These are phyloP conservation scores for Secale cereale DNA, from an alignment of 176 grass and related monocot species.

Conservation along the genomic window DNA sequence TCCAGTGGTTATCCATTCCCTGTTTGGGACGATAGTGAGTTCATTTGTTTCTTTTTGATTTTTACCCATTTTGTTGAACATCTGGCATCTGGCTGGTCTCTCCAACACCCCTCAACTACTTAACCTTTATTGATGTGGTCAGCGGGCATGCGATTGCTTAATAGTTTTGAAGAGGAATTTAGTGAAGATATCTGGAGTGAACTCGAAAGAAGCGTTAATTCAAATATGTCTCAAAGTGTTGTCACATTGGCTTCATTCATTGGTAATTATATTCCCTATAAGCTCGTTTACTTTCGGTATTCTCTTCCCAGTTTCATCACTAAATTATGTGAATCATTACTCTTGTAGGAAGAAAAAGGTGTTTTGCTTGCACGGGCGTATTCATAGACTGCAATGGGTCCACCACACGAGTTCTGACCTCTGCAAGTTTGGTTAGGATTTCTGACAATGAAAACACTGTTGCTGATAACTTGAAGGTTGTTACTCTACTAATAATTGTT, in stretches of 20 bases:
- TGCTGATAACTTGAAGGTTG: background rate
- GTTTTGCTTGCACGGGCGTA: background rate
- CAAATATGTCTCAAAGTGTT: background rate
- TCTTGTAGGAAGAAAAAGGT: background rate
- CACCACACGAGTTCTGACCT: constrained; percentile 8
- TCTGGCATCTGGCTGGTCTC: background rate
- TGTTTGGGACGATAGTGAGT: background rate
- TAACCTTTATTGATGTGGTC: background rate
- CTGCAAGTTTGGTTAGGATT: background rate
- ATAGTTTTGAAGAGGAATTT: constrained; percentile 10
- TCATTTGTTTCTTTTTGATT: background rate
- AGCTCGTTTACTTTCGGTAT: background rate
- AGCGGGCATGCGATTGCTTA: background rate
- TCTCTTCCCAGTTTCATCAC: background rate
- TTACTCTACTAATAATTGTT: background rate
- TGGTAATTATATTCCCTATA: background rate
- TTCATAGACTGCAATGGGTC: background rate
- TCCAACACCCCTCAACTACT: background rate
- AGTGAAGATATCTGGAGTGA: background rate
- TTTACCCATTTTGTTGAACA: background rate
- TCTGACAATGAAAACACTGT: background rate
- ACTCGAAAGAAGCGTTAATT: background rate
- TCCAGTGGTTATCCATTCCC: background rate
- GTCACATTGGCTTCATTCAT: constrained; percentile 8
- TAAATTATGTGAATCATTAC: background rate